Evolutionary conservation across 2,329 filamentous ascomycete species (phyloP).

Genomic region (Fusarium scirpi): DNA sequence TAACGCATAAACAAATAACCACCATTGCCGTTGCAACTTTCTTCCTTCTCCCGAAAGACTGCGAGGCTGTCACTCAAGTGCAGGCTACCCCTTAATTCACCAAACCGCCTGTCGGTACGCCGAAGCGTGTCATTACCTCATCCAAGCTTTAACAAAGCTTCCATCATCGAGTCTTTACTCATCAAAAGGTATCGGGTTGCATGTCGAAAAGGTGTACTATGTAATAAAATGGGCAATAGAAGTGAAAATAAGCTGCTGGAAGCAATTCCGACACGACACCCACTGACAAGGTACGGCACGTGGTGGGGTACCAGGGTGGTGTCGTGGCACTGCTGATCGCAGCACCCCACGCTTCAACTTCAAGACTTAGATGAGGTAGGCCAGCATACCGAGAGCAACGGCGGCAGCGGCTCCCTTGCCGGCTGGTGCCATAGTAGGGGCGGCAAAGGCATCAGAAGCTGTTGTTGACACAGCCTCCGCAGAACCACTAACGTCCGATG

Average conservation of each 20-base stretch:
- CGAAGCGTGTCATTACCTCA: slow-evolving; percentile 39
- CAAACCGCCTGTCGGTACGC: slow-evolving; percentile 37
- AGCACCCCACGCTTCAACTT: slow-evolving; percentile 33
- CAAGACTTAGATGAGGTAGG: slow-evolving; percentile 60
- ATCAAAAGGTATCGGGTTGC: slow-evolving; percentile 47
- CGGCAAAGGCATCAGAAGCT: slow-evolving; percentile 51
- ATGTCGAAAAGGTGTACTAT: slow-evolving; percentile 49
- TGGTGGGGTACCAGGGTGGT: slow-evolving; percentile 35
- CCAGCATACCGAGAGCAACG: slow-evolving; percentile 64
- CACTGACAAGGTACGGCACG: slow-evolving; percentile 23
- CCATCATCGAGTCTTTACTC: slow-evolving; percentile 44
- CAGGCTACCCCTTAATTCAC: slow-evolving; percentile 34
- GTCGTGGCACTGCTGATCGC: slow-evolving; percentile 35
- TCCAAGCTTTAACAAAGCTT: slow-evolving; percentile 32
- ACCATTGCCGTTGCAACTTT: slow-evolving; percentile 34
- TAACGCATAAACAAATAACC: slow-evolving; percentile 43
- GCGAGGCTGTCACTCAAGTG: slow-evolving; percentile 16
- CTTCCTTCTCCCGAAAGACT: slow-evolving; percentile 9
- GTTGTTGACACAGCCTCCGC: slow-evolving; percentile 51
- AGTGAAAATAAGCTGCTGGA: slow-evolving; percentile 44
- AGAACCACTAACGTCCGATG: slow-evolving; percentile 34
- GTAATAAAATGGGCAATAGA: slow-evolving; percentile 51
- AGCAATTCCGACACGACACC: slow-evolving; percentile 23
- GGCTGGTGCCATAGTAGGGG: slow-evolving; percentile 57
- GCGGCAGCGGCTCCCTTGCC: slow-evolving; percentile 61